A percentile compares a stretch with the other conserved stretches of the same genome.
These are phyloP conservation scores for Salvia rosmarinus DNA, from an alignment of 257 asterid genomes.

Conservation along the genomic window DNA sequence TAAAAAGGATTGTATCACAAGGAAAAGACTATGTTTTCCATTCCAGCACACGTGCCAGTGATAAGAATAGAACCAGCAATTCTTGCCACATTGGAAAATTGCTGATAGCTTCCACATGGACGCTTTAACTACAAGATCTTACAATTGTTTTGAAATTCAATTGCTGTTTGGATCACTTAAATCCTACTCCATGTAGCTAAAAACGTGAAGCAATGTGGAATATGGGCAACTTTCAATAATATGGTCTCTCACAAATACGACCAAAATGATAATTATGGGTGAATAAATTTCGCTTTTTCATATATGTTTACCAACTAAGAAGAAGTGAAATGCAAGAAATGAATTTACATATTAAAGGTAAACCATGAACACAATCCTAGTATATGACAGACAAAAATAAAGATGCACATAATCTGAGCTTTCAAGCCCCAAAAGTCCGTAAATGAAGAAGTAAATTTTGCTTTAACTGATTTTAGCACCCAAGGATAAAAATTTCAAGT, in stretches of 20 bases:
- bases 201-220: constrained; percentile 10
- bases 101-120: constrained; percentile 1
- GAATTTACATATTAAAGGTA: neutral
- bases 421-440: constrained; percentile 6
- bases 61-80: neutral
- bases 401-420: constrained; percentile 19
- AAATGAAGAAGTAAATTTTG: constrained; percentile 19
- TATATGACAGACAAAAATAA: constrained; percentile 20
- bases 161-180: neutral
- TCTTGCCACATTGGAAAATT: neutral
- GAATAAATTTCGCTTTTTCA: neutral
- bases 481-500: neutral
- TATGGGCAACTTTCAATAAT: constrained; percentile 12
- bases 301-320: constrained; percentile 22
- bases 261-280: neutral
- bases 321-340: constrained; percentile 8
- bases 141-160: constrained; percentile 16
- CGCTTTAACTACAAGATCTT: constrained; percentile 1
- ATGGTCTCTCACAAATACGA: neutral
- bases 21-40: neutral
- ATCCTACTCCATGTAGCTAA: constrained; percentile 18
- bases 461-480: constrained; percentile 21
- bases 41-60: neutral
- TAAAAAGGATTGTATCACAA: neutral
- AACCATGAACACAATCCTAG: too few species aligned